Conservation (phyloP, 2,329 filamentous ascomycete genomes). For the Exserohilum turcica region DNA sequence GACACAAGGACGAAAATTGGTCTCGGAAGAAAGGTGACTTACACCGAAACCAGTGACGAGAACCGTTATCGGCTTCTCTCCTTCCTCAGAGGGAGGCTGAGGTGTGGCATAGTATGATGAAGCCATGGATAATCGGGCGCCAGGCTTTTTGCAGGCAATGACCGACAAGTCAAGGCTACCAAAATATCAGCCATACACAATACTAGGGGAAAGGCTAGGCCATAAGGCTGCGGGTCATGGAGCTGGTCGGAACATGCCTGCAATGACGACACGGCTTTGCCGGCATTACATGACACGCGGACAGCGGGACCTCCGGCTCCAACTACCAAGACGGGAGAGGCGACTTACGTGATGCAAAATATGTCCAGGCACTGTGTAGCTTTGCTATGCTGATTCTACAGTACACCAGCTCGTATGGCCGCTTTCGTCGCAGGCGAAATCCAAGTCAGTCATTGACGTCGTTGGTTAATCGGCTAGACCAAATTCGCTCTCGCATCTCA, state of each 20-base stretch:
- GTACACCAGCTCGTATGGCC: neutral
- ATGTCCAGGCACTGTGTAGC: neutral
- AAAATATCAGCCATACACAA: conserved; percentile 4
- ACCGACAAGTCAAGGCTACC: conserved; percentile 1
- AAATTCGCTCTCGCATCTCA: neutral
- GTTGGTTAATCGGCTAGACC: conserved; percentile 3
- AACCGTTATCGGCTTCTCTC: conserved; percentile 42
- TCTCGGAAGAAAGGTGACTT: conserved; percentile 9
- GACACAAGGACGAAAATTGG: neutral
- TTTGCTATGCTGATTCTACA: neutral
- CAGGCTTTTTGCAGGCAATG: neutral
- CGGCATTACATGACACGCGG: neutral
- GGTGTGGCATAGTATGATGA: conserved; percentile 28
- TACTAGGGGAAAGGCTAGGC: neutral
- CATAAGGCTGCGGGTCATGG: neutral
- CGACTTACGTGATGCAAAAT: neutral
- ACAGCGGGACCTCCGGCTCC: neutral
- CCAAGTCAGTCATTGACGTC: neutral
- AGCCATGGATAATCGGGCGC: conserved; percentile 19
- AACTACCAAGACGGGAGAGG: neutral
- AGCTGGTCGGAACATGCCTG: neutral
- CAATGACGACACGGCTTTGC: neutral
- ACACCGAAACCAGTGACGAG: conserved; percentile 47
- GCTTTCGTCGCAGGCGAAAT: neutral
- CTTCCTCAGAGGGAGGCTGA: conserved; percentile 37